Conservation (phyloP, 179 eudicot species). For the Actinidia polygama region DNA sequence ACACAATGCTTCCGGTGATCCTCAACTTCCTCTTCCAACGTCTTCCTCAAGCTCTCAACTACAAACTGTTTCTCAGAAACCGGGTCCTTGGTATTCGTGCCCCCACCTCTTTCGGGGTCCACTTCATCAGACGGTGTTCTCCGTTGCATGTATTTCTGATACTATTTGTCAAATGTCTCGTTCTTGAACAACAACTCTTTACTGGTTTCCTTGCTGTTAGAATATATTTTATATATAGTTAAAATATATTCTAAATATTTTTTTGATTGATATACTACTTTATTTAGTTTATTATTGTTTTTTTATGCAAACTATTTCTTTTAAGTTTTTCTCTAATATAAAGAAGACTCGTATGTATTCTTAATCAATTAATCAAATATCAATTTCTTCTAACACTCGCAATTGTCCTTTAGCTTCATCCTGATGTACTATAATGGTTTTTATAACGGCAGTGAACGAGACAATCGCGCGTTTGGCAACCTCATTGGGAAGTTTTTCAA, state of each 20-base stretch:
- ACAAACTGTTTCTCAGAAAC: slow-evolving; percentile 57
- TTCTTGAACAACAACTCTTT: slow-evolving; percentile 67
- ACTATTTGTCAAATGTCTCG: slow-evolving; percentile 81
- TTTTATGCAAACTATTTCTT: too few relatives aligned
- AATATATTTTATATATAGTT: too few relatives aligned
- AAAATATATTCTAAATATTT: too few relatives aligned
- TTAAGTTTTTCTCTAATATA: too few relatives aligned
- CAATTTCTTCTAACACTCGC: too few relatives aligned
- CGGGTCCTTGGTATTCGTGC: slow-evolving; percentile 46
- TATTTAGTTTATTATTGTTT: too few relatives aligned
- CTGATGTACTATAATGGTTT: slow-evolving; percentile 67
- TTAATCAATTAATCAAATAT: too few relatives aligned
- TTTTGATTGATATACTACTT: too few relatives aligned
- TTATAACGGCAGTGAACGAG: slow-evolving; percentile 73
- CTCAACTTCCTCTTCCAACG: slow-evolving; percentile 77
- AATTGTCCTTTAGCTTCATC: slow-evolving; percentile 78
- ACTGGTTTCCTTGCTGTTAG: slow-evolving; percentile 73
- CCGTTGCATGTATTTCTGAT: slow-evolving; percentile 60
- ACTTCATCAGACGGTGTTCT: slow-evolving; percentile 46
- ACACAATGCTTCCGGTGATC: slow-evolving; percentile 66
- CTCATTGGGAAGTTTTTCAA: slow-evolving; percentile 89
- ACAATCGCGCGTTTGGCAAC: slow-evolving; percentile 66
- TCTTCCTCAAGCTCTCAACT: slow-evolving; percentile 76
- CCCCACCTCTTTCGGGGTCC: slow-evolving; percentile 46
- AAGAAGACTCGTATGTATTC: too few relatives aligned